A percentile compares a stretch with the other conserved stretches of the same genome.
Conservation (phyloP, 495 filamentous ascomycete species). For the Parathielavia appendiculata region DNA sequence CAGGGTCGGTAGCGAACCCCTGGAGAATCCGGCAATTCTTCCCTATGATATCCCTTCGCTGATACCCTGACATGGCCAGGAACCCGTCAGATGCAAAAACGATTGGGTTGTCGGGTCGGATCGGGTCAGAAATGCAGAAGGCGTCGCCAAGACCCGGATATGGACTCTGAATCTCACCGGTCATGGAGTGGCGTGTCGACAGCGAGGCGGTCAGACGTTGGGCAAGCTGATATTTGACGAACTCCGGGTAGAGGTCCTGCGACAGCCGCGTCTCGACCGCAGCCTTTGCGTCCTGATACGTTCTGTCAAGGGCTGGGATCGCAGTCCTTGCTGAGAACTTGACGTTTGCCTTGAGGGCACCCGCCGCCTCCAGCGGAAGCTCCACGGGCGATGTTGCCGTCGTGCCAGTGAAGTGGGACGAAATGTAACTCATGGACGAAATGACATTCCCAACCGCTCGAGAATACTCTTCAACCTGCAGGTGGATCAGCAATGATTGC, state of each 20-base stretch:
- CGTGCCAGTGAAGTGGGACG: conserved; percentile 39
- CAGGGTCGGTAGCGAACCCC: conserved; percentile 42
- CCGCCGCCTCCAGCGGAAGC: conserved; percentile 32
- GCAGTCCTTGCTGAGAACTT: conserved; percentile 36
- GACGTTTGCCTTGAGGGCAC: conserved; percentile 37
- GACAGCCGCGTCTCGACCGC: conserved; percentile 42
- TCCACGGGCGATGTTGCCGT: conserved; percentile 40
- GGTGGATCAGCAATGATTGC: not conserved
- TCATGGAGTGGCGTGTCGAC: conserved; percentile 8
- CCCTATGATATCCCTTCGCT: conserved; percentile 42
- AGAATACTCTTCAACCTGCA: conserved; percentile 34
- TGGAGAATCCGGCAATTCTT: conserved; percentile 51
- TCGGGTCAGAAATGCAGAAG: conserved; percentile 34
- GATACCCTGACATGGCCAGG: conserved; percentile 44
- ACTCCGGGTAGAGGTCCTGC: conserved; percentile 46
- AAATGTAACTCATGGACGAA: conserved; percentile 42
- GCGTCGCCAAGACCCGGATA: conserved; percentile 37
- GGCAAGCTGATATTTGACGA: conserved; percentile 38
- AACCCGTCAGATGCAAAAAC: conserved; percentile 50
- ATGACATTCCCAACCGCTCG: conserved; percentile 35
- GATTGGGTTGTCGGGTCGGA: conserved; percentile 44
- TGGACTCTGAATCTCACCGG: conserved; percentile 17
- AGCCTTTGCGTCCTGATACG: conserved; percentile 43
- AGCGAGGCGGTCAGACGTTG: conserved; percentile 27
- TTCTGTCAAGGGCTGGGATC: conserved; percentile 40